Base-by-base conservation (phyloP, 2,329 filamentous ascomycete genomes). In the Calonectria pseudoturangicola region DNA sequence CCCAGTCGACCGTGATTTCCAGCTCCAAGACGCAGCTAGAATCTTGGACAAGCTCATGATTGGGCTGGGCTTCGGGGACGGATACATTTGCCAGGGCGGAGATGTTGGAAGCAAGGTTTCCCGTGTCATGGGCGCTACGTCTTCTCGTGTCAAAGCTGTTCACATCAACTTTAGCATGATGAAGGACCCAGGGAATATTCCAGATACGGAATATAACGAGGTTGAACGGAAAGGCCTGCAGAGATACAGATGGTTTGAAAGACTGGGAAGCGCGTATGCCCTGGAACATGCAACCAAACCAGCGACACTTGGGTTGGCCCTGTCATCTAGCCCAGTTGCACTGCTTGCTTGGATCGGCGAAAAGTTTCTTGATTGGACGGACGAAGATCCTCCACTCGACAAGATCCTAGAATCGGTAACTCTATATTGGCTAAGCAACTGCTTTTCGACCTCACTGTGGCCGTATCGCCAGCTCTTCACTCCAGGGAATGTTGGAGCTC, bases 341-440 rank as follows among this genome's bases (percentile, higher is more conserved):
- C 30, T 51, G 48, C 48, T 51, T 18, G 48, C 48, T 30, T 51
- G 48, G 48, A 51, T 51, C 15, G 48, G 48, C 2, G 48, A 51
- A 18, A 51, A 43, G 21, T 50, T 65, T n/a, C 43, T 65, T 8
- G 62, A 65, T 15, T 65, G 62, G 62, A 47, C 62, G 8, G 62
- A 65, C 6, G 62, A 65, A 10, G 62, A 50, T 27, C 48, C 48
- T 30, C 48, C 48, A 8, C 48, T 51, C 27, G 48, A 51, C 1
- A 51, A 27, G 1, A 51, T 51, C 18, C 27, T 51, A 8, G 48
- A 51, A 10, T 51, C 48, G 12, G 48, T 51, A 2, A 51, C 48
- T 9, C 8, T 51, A 4, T 51, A 51, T 10, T 51, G 48, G 48
- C 48, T 51, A 4, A 51, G 13, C 15, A 51, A 51, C 48, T 51